phyloP scores from a whole-genome alignment of 2,329 filamentous ascomycete species.

The Akanthomyces lecanii region DNA sequence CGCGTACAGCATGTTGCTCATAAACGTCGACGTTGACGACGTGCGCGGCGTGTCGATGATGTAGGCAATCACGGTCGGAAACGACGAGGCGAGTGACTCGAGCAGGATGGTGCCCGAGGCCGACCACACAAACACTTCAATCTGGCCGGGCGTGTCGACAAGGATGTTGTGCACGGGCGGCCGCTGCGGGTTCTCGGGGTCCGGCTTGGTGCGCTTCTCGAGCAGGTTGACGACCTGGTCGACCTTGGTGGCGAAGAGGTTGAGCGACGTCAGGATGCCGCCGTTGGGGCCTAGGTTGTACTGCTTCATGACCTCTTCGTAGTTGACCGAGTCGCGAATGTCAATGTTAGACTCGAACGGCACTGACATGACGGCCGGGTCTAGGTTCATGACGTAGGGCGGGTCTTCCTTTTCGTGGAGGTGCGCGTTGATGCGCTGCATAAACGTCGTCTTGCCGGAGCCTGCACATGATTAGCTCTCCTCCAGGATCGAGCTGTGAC shows the following conservation, averaged over 20 bases:
- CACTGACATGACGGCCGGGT: constrained; percentile 87
- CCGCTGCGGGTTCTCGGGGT: constrained; percentile 54
- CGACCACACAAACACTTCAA: constrained; percentile 98
- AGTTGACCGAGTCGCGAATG: constrained; percentile 97
- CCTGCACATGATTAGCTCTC: constrained; percentile 42
- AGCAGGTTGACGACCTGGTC: constrained; percentile 87
- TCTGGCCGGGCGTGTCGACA: constrained; percentile 94
- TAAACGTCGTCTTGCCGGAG: constrained; percentile 99
- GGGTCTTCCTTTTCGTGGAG: constrained; percentile 75
- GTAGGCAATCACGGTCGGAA: constrained; percentile 96
- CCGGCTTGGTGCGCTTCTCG: constrained; percentile 76
- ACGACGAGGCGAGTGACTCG: constrained; percentile 85
- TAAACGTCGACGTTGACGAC: constrained; percentile 91
- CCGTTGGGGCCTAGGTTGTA: constrained; percentile 97
- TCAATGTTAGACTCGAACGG: constrained; percentile 98
- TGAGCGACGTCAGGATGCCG: constrained; percentile 90
- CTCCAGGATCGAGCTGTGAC: neutral
- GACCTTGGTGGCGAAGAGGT: constrained; percentile 96
- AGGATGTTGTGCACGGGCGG: constrained; percentile 76
- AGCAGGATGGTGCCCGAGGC: constrained; percentile 91
- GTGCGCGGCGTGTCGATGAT: constrained; percentile 95
- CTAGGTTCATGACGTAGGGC: constrained; percentile 95
- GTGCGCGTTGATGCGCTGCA: constrained; percentile 95
- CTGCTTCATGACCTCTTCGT: constrained; percentile 99
- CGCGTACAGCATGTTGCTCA: constrained; percentile 99